Base-by-base conservation (phyloP, 2,329 filamentous ascomycete genomes). In the Cercospora nicotianae region DNA sequence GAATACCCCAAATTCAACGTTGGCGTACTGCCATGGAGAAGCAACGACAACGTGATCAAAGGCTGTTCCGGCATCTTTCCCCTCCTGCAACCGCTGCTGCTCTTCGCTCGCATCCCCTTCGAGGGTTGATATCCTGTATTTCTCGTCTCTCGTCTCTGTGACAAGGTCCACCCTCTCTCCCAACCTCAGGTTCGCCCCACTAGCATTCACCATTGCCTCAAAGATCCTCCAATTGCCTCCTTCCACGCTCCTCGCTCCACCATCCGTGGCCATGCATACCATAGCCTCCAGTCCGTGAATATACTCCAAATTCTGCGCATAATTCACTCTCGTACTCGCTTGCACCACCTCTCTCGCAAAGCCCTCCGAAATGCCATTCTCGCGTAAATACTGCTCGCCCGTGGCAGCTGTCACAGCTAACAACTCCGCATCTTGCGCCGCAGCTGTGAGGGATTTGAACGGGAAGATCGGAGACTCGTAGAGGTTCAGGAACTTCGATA, bases 191-290 rank as follows among this genome's bases (percentile, higher is more conserved):
- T 82, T 79, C 0, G 91, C 89, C 3, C 84, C 81, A 1, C 92
- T 90, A 0, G 83, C 81, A 42, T 86, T 83, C 1, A 94, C 82
- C 91, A 97, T 96, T 55, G 85, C 82, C n/a, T 90, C 86, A 76
- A 99, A 99, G 64, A 99, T 97, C 74, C 88, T 89, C 93, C 94
- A 98, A 79, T 98, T 99, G 1, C 95, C 95, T 6, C 93, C 93
- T 13, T 87, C 80, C 1, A 98, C 86, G 18, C 90, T 84, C 77
- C 93, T 87, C 0, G 94, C 92, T 9, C 53, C 53, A 6, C 93
- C 93, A 63, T 94, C 90, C 0, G 93, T 91, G 2, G 94, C 91
- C 88, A 98, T 92, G 53, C 93, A 94, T 2, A 96, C 91, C 90
- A 97, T 93, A 1, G 94, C 89, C 75, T 96, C 93, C 1, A 99